phyloP scores from a whole-genome alignment of 148 eudicot species.

The Linanthus parryae region DNA sequence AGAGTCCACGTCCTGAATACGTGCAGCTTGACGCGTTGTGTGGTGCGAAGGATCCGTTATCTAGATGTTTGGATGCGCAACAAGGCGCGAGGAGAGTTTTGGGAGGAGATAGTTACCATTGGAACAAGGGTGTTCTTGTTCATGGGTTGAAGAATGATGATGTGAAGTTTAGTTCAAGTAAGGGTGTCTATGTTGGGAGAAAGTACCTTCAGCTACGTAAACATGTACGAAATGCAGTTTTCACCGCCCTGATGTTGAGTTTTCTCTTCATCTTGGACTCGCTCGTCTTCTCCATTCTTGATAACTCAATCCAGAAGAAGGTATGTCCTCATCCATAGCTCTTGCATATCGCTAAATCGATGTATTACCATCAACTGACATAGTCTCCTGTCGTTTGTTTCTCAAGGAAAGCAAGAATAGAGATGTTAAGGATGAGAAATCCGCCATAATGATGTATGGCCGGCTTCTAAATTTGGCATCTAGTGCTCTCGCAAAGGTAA shows the following conservation, averaged over 20 bases:
- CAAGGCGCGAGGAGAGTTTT: slow-evolving; percentile 34
- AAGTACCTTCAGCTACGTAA: slow-evolving; percentile 46
- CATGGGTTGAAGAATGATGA: slow-evolving; percentile 38
- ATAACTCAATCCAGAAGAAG: slow-evolving; percentile 18
- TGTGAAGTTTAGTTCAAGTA: slow-evolving; percentile 27
- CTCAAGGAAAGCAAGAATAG: slow-evolving; percentile 27
- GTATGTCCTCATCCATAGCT: slow-evolving; percentile 12
- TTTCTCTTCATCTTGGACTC: slow-evolving; percentile 67
- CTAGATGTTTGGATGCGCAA: not conserved
- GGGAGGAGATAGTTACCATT: slow-evolving; percentile 24
- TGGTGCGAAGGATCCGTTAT: slow-evolving; percentile 19
- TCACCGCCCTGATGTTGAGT: slow-evolving; percentile 40
- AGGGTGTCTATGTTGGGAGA: slow-evolving; percentile 46
- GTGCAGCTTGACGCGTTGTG: slow-evolving; percentile 15
- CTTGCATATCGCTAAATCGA: not conserved
- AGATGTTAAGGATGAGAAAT: slow-evolving; percentile 16
- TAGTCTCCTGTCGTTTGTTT: not conserved
- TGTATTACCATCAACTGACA: not conserved
- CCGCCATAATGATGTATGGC: slow-evolving; percentile 54
- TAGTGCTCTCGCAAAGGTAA: slow-evolving; percentile 54
- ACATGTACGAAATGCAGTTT: slow-evolving; percentile 38
- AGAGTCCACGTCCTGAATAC: slow-evolving; percentile 26
- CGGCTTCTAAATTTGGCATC: slow-evolving; percentile 65
- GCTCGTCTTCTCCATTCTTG: slow-evolving; percentile 40
- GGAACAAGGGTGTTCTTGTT: slow-evolving; percentile 27